A percentile compares a stretch with the other conserved stretches of the same genome.
Conservation (phyloP, 345 rosid species). For the Eucalyptus paniculata region DNA sequence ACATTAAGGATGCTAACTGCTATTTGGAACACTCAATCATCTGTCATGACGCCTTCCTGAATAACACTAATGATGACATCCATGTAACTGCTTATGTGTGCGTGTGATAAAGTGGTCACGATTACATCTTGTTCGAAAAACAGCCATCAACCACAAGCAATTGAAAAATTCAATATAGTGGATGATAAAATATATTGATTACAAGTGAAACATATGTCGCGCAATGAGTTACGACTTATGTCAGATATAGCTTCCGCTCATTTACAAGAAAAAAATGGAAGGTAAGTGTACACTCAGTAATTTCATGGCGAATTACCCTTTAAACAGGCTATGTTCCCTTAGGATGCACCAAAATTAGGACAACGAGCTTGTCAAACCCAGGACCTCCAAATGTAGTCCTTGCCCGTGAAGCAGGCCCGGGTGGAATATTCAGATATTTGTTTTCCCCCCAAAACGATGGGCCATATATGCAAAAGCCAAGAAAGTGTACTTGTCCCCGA, state of each 20-base stretch:
- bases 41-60: no score
- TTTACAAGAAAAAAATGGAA: neutral
- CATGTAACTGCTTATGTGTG: no score
- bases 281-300: neutral
- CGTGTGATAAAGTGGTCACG: no score
- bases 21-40: no score
- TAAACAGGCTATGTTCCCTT: neutral
- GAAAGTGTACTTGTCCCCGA: neutral
- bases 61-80: no score
- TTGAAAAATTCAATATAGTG: no score
- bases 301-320: neutral
- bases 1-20: no score
- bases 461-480: neutral
- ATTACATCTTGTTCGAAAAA: no score
- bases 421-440: neutral
- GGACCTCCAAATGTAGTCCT: neutral
- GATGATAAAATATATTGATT: no score
- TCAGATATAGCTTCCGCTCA: neutral
- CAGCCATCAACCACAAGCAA: no score
- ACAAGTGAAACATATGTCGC: neutral
- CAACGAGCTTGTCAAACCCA: neutral
- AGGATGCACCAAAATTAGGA: neutral
- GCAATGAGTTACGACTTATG: neutral
- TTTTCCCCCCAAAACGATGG: conserved; percentile 57
- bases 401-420: neutral